phyloP scores from a whole-genome alignment of 306 rosid species.

The Citrullus mucosospermus region DNA sequence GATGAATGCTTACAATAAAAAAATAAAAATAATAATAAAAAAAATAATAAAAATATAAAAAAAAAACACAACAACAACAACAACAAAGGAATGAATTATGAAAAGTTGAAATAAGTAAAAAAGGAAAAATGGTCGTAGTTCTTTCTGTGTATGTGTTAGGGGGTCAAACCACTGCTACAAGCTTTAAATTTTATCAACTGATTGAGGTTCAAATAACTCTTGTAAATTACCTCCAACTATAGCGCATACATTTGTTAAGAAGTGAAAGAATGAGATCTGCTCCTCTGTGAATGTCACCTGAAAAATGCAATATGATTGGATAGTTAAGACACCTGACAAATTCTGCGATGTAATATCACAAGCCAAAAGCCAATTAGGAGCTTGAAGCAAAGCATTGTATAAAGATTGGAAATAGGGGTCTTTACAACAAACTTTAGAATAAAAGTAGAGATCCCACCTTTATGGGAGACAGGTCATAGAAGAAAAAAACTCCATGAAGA shows the following conservation, averaged over 20 bases:
- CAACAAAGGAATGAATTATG: not conserved
- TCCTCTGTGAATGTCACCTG: conserved; percentile 85
- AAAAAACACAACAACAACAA: too few species aligned
- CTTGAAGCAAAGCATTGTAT: not conserved
- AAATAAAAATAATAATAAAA: not conserved
- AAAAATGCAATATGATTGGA: conserved; percentile 13
- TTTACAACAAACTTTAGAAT: not conserved
- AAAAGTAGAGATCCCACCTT: conserved; percentile 37
- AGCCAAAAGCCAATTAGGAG: not conserved
- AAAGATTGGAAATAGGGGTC: not conserved
- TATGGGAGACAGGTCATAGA: conserved; percentile 92
- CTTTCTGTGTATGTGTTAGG: not conserved
- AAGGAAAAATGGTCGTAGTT: not conserved
- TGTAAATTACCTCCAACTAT: conserved; percentile 72
- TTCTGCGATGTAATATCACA: not conserved
- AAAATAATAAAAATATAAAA: too few species aligned
- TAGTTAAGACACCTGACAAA: not conserved
- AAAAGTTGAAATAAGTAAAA: not conserved
- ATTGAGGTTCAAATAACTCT: not conserved
- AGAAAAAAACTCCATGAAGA: conserved; percentile 92
- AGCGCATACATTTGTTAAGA: conserved; percentile 89
- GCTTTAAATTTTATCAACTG: not conserved
- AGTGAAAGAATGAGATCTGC: conserved; percentile 81
- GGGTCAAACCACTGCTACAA: not conserved
- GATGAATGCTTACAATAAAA: not conserved